These are phyloP conservation scores for Oryza brachyantha DNA, from an alignment of 176 grass and related monocot species.

Conservation along the genomic window DNA sequence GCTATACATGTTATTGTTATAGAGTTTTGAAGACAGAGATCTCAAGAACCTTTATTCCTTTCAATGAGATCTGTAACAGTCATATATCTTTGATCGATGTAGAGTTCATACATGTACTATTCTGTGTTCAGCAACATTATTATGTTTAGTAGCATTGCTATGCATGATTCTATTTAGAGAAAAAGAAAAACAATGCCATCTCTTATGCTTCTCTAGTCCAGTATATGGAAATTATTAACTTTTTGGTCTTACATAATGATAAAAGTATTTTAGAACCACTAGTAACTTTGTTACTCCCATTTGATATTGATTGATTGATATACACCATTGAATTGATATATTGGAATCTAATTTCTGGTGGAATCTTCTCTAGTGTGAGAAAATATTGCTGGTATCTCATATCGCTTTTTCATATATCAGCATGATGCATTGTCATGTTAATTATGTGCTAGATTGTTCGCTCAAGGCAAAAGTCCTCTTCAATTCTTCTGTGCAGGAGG, in stretches of 20 bases:
- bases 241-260: neutral
- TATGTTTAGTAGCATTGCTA: neutral
- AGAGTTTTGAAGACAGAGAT: neutral
- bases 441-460: neutral
- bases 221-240: neutral
- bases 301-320: neutral
- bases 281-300: slow-evolving; percentile 12
- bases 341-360: neutral
- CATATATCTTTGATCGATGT: neutral
- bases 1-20: neutral
- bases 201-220: neutral
- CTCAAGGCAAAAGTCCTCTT: neutral
- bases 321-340: neutral
- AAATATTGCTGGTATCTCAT: slow-evolving; percentile 2
- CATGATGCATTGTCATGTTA: neutral
- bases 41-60: neutral
- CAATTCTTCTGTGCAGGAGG: slow-evolving; percentile 40
- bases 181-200: neutral
- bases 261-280: neutral
- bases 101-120: neutral
- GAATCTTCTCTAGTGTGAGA: neutral
- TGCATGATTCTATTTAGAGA: neutral
- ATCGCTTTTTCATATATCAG: neutral
- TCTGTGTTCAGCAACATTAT: neutral
- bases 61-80: neutral